A percentile compares a stretch with the other conserved stretches of the same genome.
These are phyloP conservation scores for Calonectria fujianensis DNA, from an alignment of 2,329 filamentous ascomycete species.

Conservation along the genomic window DNA sequence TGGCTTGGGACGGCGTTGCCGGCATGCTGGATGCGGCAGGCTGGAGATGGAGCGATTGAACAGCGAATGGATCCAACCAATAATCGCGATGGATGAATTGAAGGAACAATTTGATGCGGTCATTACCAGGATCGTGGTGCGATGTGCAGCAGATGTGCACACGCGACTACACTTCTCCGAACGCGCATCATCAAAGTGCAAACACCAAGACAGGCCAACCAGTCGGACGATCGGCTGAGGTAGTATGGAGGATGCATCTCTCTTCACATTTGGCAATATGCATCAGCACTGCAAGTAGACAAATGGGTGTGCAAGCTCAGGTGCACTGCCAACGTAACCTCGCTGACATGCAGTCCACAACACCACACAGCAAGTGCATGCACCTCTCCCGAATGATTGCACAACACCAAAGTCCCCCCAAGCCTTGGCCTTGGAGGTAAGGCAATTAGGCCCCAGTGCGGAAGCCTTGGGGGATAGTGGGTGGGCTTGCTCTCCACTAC, in stretches of 20 bases:
- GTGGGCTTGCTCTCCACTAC: neutral
- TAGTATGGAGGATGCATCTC: neutral
- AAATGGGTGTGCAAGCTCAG: neutral
- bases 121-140: neutral
- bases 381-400: neutral
- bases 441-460: neutral
- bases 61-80: neutral
- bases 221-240: neutral
- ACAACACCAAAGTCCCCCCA: neutral
- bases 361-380: neutral
- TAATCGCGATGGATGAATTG: neutral
- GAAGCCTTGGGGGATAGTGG: neutral
- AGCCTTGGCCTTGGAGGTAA: neutral
- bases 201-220: neutral
- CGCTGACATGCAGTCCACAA: neutral
- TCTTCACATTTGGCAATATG: neutral
- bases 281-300: neutral
- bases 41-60: neutral
- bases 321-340: neutral
- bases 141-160: neutral
- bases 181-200: neutral
- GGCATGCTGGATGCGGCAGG: neutral
- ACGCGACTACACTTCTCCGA: neutral
- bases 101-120: neutral
- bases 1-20: conserved; percentile 14